Evolutionary conservation across 495 filamentous ascomycete genomes (phyloP), one percentile per base, ranked within the genome.

Genomic region (Neurospora sp.): DNA sequence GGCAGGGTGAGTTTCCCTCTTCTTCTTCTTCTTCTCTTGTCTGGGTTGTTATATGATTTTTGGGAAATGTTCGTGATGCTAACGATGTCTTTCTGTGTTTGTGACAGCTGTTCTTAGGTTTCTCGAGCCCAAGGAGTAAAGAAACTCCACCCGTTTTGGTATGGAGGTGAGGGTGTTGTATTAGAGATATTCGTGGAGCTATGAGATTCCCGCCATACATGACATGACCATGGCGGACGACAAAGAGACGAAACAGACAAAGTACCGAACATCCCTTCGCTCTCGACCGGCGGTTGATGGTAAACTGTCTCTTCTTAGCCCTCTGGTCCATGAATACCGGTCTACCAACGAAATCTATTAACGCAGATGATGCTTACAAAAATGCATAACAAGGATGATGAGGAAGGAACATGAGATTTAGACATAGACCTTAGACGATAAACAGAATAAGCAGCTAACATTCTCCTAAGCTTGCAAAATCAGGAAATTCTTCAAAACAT

Each of bases 41-140:
- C n/a, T n/a, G n/a, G n/a, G n/a, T n/a, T n/a, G n/a, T n/a, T n/a
- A n/a, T 16, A 6, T 31, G 31, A 12, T 42, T 46, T 46, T 44
- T 35, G 39, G 18, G 66, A 40, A 38, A 35, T n/a, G 37, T 72
- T 23, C 23, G 46, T 6, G 70, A n/a, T 39, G 46, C 71, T 75
- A 71, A 70, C n/a, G n/a, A n/a, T n/a, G n/a, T 71, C 8, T 14
- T n/a, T n/a, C n/a, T 73, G n/a, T 10, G 31, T 72, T 18, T 49
- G 46, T 20, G 11, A 73, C 70, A 91, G 90, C 86, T 71, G 90
- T 91, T 27, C 79, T 88, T 39, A 87, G 88, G 49, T 93, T 92
- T 75, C 76, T 93, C n/a, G 84, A 85, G 31, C 86, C 88, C 12
- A 84, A 86, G 75, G 88, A 91, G 39, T 88, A 78, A 72, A 73